Percentiles rank a stretch among this genome's conserved stretches.
These are phyloP conservation scores for Cadophora sp. DNA, from an alignment of 2,329 filamentous ascomycete species.

Conservation along the genomic window DNA sequence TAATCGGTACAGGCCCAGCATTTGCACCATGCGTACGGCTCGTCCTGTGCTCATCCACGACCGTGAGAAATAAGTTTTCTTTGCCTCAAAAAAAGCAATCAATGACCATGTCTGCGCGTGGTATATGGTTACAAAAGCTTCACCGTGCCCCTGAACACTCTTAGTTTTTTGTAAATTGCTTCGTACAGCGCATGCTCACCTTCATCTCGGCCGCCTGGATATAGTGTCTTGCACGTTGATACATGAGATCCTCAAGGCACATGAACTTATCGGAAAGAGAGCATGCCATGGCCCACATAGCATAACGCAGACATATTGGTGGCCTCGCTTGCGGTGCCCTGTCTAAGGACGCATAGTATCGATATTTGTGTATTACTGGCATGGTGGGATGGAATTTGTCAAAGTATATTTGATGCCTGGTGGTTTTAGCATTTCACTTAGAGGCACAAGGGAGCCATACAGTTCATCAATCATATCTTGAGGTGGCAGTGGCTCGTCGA, in stretches of 20 bases:
- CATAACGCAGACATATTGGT: constrained; percentile 83
- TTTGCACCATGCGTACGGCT: constrained; percentile 73
- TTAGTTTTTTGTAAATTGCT: neutral
- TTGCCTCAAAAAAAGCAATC: constrained; percentile 81
- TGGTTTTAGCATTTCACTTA: constrained; percentile 26
- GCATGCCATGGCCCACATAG: constrained; percentile 84
- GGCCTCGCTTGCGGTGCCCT: constrained; percentile 76
- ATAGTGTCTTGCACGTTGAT: constrained; percentile 82
- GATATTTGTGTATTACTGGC: constrained; percentile 79
- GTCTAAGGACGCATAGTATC: constrained; percentile 79
- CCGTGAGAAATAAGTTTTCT: constrained; percentile 82
- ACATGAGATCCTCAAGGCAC: constrained; percentile 77
- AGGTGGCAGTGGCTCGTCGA: constrained; percentile 82
- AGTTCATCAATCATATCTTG: constrained; percentile 83
- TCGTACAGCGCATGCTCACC: constrained; percentile 46
- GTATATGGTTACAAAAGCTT: constrained; percentile 78
- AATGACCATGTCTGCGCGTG: constrained; percentile 80
- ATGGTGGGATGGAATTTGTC: constrained; percentile 72
- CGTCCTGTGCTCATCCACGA: constrained; percentile 83
- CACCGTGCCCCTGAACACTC: constrained; percentile 67
- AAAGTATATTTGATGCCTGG: constrained; percentile 78
- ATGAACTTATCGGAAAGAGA: constrained; percentile 75
- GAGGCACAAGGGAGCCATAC: constrained; percentile 55
- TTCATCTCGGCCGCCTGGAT: constrained; percentile 85
- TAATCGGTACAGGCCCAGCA: constrained; percentile 84